phyloP scores from a whole-genome alignment of 345 rosid species.

The Hirschfeldia incana region DNA sequence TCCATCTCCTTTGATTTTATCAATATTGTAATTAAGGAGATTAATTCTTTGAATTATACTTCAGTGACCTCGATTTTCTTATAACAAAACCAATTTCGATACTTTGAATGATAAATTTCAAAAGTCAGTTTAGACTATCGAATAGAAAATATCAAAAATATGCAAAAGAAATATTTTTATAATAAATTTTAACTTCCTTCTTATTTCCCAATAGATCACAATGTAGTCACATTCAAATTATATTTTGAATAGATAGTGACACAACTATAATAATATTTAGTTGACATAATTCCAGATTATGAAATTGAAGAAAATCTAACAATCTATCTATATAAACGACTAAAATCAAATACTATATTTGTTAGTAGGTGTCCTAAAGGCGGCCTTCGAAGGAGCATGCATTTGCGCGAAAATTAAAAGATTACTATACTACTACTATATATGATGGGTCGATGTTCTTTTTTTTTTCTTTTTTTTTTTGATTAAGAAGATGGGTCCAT shows the following conservation, averaged over 20 bases:
- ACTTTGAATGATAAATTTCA: not conserved
- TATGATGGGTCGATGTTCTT: no score
- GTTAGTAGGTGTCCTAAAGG: not conserved
- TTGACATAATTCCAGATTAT: not conserved
- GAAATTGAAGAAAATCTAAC: not conserved
- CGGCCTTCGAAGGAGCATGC: not conserved
- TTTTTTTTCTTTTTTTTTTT: no score
- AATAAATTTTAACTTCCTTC: not conserved
- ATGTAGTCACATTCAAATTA: not conserved
- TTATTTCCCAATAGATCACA: not conserved
- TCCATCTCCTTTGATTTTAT: not conserved
- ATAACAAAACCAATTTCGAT: not conserved
- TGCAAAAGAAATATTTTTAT: not conserved
- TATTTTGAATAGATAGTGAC: not conserved
- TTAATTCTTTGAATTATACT: slow-evolving; percentile 8
- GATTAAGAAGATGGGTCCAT: not conserved
- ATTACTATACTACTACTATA: not conserved
- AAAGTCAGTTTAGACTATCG: not conserved
- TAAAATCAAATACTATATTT: not conserved
- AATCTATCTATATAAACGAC: not conserved
- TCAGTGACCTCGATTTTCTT: not conserved
- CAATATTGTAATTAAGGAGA: not conserved
- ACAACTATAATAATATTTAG: not conserved
- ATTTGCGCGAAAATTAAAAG: not conserved
- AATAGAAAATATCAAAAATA: not conserved